Conservation (phyloP, 2,329 filamentous ascomycete species). For the Cladorrhinum sp. region DNA sequence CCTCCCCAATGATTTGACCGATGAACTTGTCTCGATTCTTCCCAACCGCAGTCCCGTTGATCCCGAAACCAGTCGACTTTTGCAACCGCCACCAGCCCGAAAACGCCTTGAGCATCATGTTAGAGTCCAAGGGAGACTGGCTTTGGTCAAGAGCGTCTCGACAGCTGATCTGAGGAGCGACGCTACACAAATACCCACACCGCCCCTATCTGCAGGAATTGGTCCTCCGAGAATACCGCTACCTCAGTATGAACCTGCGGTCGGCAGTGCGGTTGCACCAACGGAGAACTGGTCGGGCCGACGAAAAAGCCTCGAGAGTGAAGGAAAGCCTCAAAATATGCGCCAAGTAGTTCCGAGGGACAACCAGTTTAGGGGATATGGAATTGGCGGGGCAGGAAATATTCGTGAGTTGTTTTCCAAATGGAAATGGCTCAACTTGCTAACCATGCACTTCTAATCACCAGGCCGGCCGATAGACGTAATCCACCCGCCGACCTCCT, state of each 20-base stretch:
- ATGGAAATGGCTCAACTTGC: not conserved
- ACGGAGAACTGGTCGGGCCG: not conserved
- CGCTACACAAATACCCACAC: not conserved
- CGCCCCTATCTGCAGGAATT: not conserved
- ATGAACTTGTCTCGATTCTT: not conserved
- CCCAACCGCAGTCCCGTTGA: not conserved
- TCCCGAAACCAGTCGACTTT: not conserved
- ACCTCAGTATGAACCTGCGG: not conserved
- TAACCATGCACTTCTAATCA: not conserved
- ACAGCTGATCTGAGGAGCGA: not conserved
- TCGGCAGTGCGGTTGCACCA: not conserved
- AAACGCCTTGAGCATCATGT: not conserved
- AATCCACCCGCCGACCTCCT: not conserved
- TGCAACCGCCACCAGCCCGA: not conserved
- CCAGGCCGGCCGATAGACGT: not conserved
- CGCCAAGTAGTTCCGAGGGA: not conserved
- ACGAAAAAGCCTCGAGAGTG: not conserved
- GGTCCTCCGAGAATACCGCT: not conserved
- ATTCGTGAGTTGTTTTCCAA: not conserved
- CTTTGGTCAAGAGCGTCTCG: not conserved
- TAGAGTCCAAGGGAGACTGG: not conserved
- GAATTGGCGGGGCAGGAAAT: not conserved
- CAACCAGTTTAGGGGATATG: not conserved
- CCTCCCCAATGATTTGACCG: not conserved
- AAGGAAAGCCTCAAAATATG: not conserved